These are phyloP conservation scores for Penicillium egyptiacum DNA, from an alignment of 495 filamentous ascomycete genomes.

Conservation along the genomic window DNA sequence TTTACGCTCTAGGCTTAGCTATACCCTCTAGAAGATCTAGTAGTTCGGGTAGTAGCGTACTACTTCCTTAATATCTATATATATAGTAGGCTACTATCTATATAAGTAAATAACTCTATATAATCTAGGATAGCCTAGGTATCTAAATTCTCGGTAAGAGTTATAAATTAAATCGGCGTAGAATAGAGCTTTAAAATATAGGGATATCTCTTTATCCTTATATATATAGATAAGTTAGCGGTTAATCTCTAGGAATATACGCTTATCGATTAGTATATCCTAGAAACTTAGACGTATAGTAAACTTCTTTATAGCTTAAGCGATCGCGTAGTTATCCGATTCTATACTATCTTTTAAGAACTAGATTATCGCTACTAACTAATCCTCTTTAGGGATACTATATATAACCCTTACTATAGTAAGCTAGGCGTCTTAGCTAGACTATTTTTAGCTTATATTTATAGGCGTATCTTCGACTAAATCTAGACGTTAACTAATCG, in stretches of 20 bases:
- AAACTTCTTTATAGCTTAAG: background rate
- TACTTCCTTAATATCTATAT: background rate
- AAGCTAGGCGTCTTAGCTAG: background rate
- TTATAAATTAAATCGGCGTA: background rate
- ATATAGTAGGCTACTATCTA: background rate
- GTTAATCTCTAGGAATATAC: background rate
- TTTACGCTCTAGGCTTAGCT: background rate
- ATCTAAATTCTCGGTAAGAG: background rate
- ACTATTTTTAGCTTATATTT: background rate
- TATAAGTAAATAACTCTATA: background rate
- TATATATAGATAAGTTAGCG: constrained; percentile 6
- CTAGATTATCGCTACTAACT: background rate
- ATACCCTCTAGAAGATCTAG: background rate
- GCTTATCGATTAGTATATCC: background rate
- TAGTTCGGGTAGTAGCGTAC: background rate
- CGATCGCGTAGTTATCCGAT: background rate
- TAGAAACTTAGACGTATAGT: background rate
- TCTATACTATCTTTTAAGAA: background rate
- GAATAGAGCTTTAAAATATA: background rate
- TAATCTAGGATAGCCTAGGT: background rate
- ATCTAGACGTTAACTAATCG: too few relatives aligned
- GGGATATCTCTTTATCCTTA: background rate
- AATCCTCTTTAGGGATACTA: background rate
- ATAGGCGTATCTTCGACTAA: too few relatives aligned
- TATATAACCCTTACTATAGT: background rate